Conservation (phyloP, 768 basidiomycete genomes). For the Tylopilus felleus region DNA sequence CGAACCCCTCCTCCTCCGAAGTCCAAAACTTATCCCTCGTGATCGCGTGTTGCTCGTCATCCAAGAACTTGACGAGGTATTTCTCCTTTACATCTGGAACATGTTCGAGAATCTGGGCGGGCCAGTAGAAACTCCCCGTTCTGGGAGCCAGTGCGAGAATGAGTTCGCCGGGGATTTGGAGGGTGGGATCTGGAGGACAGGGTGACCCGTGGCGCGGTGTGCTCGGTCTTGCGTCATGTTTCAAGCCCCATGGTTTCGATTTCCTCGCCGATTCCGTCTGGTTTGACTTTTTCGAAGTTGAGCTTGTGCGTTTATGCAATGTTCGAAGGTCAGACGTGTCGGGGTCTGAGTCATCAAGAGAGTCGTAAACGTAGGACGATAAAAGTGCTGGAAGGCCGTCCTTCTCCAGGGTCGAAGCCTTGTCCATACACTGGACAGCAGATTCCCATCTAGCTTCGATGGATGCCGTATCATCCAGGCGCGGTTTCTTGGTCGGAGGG, state of each 20-base stretch:
- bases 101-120: conserved; percentile 57
- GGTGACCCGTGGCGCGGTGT: conserved; percentile 33
- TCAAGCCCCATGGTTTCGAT: conserved; percentile 15
- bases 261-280: conserved; percentile 10
- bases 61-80: conserved; percentile 61
- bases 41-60: conserved; percentile 40
- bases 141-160: conserved; percentile 46
- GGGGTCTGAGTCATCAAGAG: conserved; percentile 26
- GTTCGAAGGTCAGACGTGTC: conserved; percentile 13
- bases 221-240: conserved; percentile 8
- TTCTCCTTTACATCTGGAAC: conserved; percentile 37
- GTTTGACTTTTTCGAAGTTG: conserved; percentile 7
- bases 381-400: conserved; percentile 48
- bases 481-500: conserved; percentile 48
- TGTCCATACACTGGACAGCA: conserved; percentile 47
- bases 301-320: background rate
- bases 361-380: conserved; percentile 29
- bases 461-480: conserved; percentile 27
- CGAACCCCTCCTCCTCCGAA: conserved; percentile 57
- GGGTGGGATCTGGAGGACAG: conserved; percentile 44
- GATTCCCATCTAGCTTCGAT: conserved; percentile 43
- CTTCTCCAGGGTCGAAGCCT: conserved; percentile 39
- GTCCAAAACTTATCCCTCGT: conserved; percentile 56
- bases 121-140: conserved; percentile 54
- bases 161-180: conserved; percentile 66